Conservation (phyloP, 1,139 yeast genomes). For the Pichia sp. region DNA sequence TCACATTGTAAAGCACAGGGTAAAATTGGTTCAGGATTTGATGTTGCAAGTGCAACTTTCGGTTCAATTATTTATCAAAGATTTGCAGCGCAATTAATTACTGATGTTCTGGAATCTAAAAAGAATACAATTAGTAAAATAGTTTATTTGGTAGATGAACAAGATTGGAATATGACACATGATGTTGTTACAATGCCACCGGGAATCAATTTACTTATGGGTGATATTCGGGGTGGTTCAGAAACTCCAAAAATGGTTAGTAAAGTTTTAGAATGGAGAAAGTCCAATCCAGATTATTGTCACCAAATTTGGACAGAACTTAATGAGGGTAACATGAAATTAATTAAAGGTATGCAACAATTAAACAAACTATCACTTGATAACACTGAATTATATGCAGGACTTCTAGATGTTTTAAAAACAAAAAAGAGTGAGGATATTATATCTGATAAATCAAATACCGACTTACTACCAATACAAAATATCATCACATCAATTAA, state of each 20-base stretch:
- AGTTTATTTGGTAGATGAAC: constrained; percentile 35
- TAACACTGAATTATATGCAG: constrained; percentile 27
- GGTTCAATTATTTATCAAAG: constrained; percentile 82
- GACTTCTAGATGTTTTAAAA: constrained; percentile 24
- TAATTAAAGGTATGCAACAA: constrained; percentile 43
- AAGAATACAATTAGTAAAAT: constrained; percentile 29
- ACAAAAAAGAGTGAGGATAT: constrained; percentile 11
- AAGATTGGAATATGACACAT: constrained; percentile 54
- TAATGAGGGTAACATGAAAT: constrained; percentile 49
- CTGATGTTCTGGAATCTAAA: constrained; percentile 30
- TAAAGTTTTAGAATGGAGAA: constrained; percentile 66
- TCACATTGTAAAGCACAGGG: constrained; percentile 93
- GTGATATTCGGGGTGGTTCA: constrained; percentile 88
- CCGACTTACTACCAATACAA: constrained; percentile 6
- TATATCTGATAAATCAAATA: not conserved
- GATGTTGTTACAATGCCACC: constrained; percentile 58
- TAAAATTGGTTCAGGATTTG: constrained; percentile 94
- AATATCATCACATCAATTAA: constrained; percentile 35
- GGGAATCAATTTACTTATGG: constrained; percentile 70
- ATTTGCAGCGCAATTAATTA: constrained; percentile 52
- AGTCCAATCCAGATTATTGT: constrained; percentile 45
- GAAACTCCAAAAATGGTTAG: constrained; percentile 89
- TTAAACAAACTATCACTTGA: constrained; percentile 33
- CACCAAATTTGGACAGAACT: constrained; percentile 46
- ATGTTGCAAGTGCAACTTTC: constrained; percentile 89